phyloP scores from a whole-genome alignment of 2,329 filamentous ascomycete species.

The Diaporthe sp. region DNA sequence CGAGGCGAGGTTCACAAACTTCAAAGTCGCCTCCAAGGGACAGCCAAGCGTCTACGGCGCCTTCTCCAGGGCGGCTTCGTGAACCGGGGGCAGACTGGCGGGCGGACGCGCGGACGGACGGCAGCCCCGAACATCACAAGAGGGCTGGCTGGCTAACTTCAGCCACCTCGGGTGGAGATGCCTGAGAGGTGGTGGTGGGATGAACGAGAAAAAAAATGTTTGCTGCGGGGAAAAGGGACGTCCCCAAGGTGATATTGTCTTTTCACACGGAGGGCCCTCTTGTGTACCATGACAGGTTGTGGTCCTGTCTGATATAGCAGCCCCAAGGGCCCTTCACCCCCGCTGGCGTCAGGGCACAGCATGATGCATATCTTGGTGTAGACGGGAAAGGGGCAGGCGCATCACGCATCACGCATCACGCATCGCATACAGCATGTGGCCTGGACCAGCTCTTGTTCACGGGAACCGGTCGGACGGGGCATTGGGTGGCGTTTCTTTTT shows the following conservation, averaged over 20 bases:
- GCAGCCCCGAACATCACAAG: conserved; percentile 3
- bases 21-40: conserved; percentile 71
- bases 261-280: conserved; percentile 16
- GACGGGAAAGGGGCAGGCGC: conserved; percentile 31
- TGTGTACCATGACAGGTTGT: conserved; percentile 29
- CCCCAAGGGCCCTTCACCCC: not conserved
- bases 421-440: conserved; percentile 27
- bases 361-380: conserved; percentile 36
- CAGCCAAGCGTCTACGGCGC: conserved; percentile 74
- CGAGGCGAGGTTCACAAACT: conserved; percentile 77
- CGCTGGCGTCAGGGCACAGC: conserved; percentile 32
- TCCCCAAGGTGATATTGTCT: not conserved
- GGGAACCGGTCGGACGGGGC: conserved; percentile 5
- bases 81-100: not conserved
- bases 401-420: conserved; percentile 12
- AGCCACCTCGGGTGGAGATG: conserved; percentile 16
- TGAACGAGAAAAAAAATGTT: conserved; percentile 27
- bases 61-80: conserved; percentile 42
- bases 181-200: not conserved
- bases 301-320: not conserved
- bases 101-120: not conserved
- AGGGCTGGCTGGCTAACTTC: not conserved
- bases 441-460: not conserved
- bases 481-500: conserved; percentile 35
- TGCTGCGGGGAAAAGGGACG: conserved; percentile 18